Evolutionary conservation across 768 basidiomycete species (phyloP), one percentile per base, ranked within the genome.

Genomic region (Gautieria morchelliformis): DNA sequence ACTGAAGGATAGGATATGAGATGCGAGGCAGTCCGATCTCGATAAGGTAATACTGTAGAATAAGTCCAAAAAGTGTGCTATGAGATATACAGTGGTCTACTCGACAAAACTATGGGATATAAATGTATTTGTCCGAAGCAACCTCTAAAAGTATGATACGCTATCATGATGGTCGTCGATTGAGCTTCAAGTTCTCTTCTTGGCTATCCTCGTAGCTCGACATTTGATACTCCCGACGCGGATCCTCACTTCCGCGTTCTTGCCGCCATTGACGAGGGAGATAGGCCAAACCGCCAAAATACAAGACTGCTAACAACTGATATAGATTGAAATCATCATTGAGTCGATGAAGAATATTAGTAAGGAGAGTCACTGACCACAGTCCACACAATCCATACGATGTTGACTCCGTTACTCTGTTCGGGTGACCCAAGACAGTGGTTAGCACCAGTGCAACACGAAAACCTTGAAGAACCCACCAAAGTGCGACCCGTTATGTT

Each of bases 321-420:
- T 20, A 47, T 47, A 44, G 52, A n/a, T 53, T 53, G 10, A 37
- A 37, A 15, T 11, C 27, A 52, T 46, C 42, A 44, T 12, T 41
- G 20, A 22, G 4, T 44, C 20, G 20, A 44, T 44, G 20, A 10
- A 9, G 4, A n/a, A 37, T 14, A 37, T 37, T 2, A 58, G 40
- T 15, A 59, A 24, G 32, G n/a, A 52, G 51, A 49, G 40, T 37
- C 17, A 70, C 76, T 64, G 60, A 80, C 80, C 59, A 71, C 70
- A 50, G 75, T 67, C 79, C 79, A 82, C 10, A 76, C 56, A 58
- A 72, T 75, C 70, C 75, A 81, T 9, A 78, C 54, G 19, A 73
- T 69, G 47, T 73, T 68, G 37, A 75, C 70, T 14, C 65, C 68
- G 2, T 64, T 63, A 1, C 75, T 67, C 5, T 57, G 42, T 15